Base-by-base conservation (phyloP, 1,284 basidiomycete genomes). In the Ustilago curta region DNA sequence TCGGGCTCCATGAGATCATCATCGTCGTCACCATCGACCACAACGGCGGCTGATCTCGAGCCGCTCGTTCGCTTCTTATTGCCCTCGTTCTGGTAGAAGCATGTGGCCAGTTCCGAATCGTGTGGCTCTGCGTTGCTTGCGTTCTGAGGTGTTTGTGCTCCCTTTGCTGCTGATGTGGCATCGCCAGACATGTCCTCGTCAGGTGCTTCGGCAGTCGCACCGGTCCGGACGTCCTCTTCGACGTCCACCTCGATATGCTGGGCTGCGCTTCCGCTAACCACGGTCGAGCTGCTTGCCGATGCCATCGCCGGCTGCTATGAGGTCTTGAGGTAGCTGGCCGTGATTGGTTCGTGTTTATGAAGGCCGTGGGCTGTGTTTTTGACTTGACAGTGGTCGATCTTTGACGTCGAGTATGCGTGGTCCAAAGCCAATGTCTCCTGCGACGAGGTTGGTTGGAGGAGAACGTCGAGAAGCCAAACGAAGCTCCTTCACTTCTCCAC, bases 1-100 rank as follows among this genome's bases (percentile, higher is more conserved):
- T 60, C 57, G 25, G 70, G 45, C 40, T 60, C 57, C 59, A 73
- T 64, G 52, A 64, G 25, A 19, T 68, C 59, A 44, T 62, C 55
- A 21, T 63, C 64, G 31, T 72, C 70, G 18, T 71, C 62, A 14
- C 64, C 64, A 11, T 54, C 54, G 2, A 45, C 55, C 18, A 55
- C 59, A 8, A 52, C 35, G 3, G 39, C 25, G 12, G 51, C 56
- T 12, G 25, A 19, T 43, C 27, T 63, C 14, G 66, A 55, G 18
- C 44, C 56, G 14, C 45, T 59, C 18, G 54, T 55, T 19, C 51
- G 60, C 48, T 55, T 69, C 39, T 58, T 55, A 19, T 37, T 40
- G 52, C 51, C 55, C 45, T 49, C 51, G 40, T n/a, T 55, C 29
- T 58, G 55, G 45, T 58, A 65, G 59, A 70, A 70, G 3, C 62